Percentiles rank a stretch among this genome's conserved stretches.
phyloP scores from a whole-genome alignment of 768 basidiomycete species.

The Tricholomella constricta region DNA sequence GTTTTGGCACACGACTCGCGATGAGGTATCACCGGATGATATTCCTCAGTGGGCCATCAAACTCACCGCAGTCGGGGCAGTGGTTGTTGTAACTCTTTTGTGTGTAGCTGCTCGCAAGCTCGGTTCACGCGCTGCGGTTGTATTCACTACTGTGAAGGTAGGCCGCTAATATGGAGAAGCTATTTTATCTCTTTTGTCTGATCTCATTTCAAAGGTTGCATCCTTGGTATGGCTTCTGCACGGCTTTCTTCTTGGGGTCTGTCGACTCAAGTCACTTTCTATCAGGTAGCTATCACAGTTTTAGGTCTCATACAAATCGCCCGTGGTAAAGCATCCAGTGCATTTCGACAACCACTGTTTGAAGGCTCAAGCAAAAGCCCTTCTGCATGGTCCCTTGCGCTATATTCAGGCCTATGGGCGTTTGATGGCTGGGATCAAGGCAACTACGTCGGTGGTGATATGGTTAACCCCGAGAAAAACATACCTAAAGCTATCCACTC shows the following conservation, averaged over 20 bases:
- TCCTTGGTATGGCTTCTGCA: slow-evolving; percentile 54
- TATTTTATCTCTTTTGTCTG: not conserved
- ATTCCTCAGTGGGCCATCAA: slow-evolving; percentile 94
- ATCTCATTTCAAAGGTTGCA: slow-evolving; percentile 46
- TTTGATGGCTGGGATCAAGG: slow-evolving; percentile 97
- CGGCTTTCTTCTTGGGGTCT: not conserved
- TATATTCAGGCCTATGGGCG: slow-evolving; percentile 95
- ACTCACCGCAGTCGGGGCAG: slow-evolving; percentile 74
- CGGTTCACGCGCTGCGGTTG: slow-evolving; percentile 79
- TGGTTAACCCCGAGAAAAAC: slow-evolving; percentile 78
- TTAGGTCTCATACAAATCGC: slow-evolving; percentile 78
- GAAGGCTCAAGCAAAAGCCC: slow-evolving; percentile 74
- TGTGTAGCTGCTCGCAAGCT: slow-evolving; percentile 78
- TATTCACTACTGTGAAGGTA: slow-evolving; percentile 90
- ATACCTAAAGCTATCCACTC: slow-evolving; percentile 87
- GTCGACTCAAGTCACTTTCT: slow-evolving; percentile 13
- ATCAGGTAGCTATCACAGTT: slow-evolving; percentile 68
- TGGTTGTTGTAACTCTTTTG: slow-evolving; percentile 71
- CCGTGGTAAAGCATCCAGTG: slow-evolving; percentile 68
- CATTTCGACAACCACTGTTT: slow-evolving; percentile 71
- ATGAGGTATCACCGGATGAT: slow-evolving; percentile 70
- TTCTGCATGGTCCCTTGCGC: slow-evolving; percentile 86
- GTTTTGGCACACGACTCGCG: slow-evolving; percentile 73
- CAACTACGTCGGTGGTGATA: slow-evolving; percentile 90
- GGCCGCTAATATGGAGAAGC: not conserved